Base-by-base conservation (phyloP, 1,284 basidiomycete species). In the Ganoderma leucocontextum region DNA sequence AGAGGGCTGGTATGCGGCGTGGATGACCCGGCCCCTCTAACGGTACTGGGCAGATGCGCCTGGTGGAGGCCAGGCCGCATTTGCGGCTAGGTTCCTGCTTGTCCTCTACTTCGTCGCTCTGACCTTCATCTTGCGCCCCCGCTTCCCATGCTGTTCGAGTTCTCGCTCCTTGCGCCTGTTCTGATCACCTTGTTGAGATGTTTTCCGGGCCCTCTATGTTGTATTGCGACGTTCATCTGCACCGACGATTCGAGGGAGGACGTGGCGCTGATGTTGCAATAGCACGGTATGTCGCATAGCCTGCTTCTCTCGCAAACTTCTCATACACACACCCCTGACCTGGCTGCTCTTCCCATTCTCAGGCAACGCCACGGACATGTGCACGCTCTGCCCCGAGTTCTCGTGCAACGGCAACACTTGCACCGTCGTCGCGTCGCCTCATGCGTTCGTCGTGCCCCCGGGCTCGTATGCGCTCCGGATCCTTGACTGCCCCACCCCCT, bases 381-480 rank as follows among this genome's bases (percentile, higher is more conserved):
- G 29, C 0, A 41, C 29, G 12, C 80, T 93, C 70, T 92, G 92
- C 83, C 91, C 91, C 0, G 84, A 79, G 4, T 89, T 92, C 78
- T 81, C 81, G 0, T 93, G 91, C 79, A 63, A 78, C 3, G 89
- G 90, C 5, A 89, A 82, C 59, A 84, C 83, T 6, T 91, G 92
- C 72, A 88, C 85, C 0, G 86, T 94, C 75, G 87, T 84, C 2
- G 91, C 90, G 10, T 10, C 39, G 12, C 13, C 4, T 41, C 1
- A 13, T 29, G 29, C 29, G n/a, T 80, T 82, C 70, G 81, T 94
- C 35, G 88, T 88, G 22, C 92, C 92, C 10, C 91, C 92, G 0
- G 91, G 91, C n/a, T 93, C 91, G 92, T 85, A 87, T 71, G 87
- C 89, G 75, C 76, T 93, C 17, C 93, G 91, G 77, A 81, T 93